Percentiles rank a stretch among this genome's conserved stretches.
Evolutionary conservation across 2,329 filamentous ascomycete species (phyloP).

Genomic region (Monascus ruber): DNA sequence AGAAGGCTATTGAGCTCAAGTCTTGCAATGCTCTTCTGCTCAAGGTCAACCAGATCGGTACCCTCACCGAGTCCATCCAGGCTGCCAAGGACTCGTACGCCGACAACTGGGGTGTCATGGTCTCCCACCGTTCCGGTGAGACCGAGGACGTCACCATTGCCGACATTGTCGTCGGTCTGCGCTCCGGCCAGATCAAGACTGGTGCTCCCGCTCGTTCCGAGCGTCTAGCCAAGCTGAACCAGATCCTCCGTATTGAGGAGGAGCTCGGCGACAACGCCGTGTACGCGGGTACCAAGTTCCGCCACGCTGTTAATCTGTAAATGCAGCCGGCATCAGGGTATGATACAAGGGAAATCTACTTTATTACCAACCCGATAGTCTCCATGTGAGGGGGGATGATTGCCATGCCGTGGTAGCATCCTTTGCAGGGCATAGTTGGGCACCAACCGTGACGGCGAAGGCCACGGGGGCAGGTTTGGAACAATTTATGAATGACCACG

Average conservation of each 20-base stretch:
- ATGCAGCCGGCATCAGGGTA: conserved; percentile 10
- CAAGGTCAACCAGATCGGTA: conserved; percentile 99
- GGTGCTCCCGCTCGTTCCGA: conserved; percentile 93
- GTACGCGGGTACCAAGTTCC: conserved; percentile 89
- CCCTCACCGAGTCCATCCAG: conserved; percentile 96
- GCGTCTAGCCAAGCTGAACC: conserved; percentile 99
- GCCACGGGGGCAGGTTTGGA: no score
- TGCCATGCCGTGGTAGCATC: neutral
- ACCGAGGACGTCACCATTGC: conserved; percentile 99
- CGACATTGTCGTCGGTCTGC: conserved; percentile 93
- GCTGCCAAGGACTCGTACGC: conserved; percentile 97
- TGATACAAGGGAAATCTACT: neutral
- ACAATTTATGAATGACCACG: no score
- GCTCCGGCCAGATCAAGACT: conserved; percentile 97
- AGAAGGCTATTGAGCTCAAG: conserved; percentile 99
- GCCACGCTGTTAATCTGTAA: conserved; percentile 80
- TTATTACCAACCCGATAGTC: no score
- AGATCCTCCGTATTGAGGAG: conserved; percentile 99
- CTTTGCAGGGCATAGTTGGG: neutral
- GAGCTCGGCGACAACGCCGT: conserved; percentile 86
- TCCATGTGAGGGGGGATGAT: conserved; percentile 1
- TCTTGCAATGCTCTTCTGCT: conserved; percentile 95
- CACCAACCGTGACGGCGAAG: neutral
- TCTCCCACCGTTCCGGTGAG: conserved; percentile 97
- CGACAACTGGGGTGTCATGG: conserved; percentile 97